Percentiles rank a stretch among this genome's conserved stretches.
Conservation (phyloP, 352 stramenopile species). For the Phytophthora agathidicida region DNA sequence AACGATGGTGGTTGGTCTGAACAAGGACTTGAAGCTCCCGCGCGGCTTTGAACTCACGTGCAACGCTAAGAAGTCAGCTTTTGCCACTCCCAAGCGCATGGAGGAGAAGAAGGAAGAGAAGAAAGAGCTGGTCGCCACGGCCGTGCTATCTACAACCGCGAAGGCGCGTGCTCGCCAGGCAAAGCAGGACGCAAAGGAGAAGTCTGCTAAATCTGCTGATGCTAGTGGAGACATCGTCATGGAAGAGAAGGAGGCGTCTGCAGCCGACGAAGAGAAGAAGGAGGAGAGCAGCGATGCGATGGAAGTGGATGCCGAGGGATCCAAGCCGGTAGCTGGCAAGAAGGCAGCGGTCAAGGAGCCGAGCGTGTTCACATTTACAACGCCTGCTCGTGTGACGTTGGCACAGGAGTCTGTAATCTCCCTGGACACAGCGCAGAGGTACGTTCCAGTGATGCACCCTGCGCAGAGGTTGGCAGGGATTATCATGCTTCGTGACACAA, state of each 20-base stretch:
- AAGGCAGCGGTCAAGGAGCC: constrained; percentile 91
- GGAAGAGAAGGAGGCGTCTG: constrained; percentile 47
- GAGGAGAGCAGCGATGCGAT: constrained; percentile 53
- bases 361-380: constrained; percentile 92
- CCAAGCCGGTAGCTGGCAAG: constrained; percentile 45
- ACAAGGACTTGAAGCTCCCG: constrained; percentile 98
- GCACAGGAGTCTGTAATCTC: constrained; percentile 91
- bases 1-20: constrained; percentile 96
- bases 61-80: constrained; percentile 94
- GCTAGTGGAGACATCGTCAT: constrained; percentile 60
- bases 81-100: constrained; percentile 97
- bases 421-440: constrained; percentile 93
- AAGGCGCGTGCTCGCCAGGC: constrained; percentile 95
- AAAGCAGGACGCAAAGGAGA: constrained; percentile 92
- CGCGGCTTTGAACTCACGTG: constrained; percentile 94
- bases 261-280: constrained; percentile 57
- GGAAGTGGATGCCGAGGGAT: constrained; percentile 73
- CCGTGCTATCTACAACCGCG: constrained; percentile 97
- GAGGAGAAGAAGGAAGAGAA: constrained; percentile 99
- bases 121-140: constrained; percentile 98
- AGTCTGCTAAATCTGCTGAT: constrained; percentile 53
- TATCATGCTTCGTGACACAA: constrained; percentile 96
- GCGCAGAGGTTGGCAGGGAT: constrained; percentile 88
- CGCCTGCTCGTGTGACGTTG: constrained; percentile 94
- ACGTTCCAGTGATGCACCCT: constrained; percentile 81